Conservation (phyloP, 2,329 filamentous ascomycete species). For the Trichoderma semiorbis region DNA sequence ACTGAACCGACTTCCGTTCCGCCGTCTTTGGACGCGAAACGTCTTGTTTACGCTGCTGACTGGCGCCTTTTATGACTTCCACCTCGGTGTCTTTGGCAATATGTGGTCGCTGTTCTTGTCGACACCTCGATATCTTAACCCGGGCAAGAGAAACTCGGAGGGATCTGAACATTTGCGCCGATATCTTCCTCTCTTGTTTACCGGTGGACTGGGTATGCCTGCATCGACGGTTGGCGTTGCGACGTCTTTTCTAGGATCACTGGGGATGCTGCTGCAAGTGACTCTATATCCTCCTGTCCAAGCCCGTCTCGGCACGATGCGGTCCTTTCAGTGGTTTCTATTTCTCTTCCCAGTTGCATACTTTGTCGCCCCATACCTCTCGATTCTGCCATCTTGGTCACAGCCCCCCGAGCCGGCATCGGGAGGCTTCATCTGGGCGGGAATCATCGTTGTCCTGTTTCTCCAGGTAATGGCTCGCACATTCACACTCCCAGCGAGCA, state of each 20-base stretch:
- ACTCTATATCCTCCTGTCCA: slow-evolving; percentile 65
- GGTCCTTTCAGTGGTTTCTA: slow-evolving; percentile 63
- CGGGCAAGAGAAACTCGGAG: slow-evolving; percentile 24
- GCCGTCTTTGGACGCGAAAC: slow-evolving; percentile 46
- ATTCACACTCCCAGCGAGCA: slow-evolving; percentile 58
- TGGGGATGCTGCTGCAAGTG: slow-evolving; percentile 67
- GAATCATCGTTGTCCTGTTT: slow-evolving; percentile 59
- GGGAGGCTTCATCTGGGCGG: slow-evolving; percentile 55
- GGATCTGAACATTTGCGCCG: slow-evolving; percentile 27
- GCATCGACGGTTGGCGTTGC: slow-evolving; percentile 3
- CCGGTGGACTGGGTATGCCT: slow-evolving; percentile 24
- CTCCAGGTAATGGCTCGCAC: slow-evolving; percentile 72
- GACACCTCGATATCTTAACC: slow-evolving; percentile 48
- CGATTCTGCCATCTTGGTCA: slow-evolving; percentile 54
- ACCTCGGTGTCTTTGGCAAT: slow-evolving; percentile 65
- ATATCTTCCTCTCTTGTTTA: slow-evolving; percentile 51
- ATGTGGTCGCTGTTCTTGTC: slow-evolving; percentile 69
- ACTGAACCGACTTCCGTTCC: slow-evolving; percentile 34
- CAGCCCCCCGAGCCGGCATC: slow-evolving; percentile 42
- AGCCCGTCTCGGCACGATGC: slow-evolving; percentile 60
- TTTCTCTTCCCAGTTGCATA: slow-evolving; percentile 67
- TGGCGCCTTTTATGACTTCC: slow-evolving; percentile 68
- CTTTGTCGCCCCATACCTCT: slow-evolving; percentile 63
- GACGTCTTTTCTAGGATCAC: slow-evolving; percentile 43
- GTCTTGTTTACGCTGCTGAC: slow-evolving; percentile 52